Conservation (phyloP, 306 rosid genomes). For the Trichosanthes truncata region DNA sequence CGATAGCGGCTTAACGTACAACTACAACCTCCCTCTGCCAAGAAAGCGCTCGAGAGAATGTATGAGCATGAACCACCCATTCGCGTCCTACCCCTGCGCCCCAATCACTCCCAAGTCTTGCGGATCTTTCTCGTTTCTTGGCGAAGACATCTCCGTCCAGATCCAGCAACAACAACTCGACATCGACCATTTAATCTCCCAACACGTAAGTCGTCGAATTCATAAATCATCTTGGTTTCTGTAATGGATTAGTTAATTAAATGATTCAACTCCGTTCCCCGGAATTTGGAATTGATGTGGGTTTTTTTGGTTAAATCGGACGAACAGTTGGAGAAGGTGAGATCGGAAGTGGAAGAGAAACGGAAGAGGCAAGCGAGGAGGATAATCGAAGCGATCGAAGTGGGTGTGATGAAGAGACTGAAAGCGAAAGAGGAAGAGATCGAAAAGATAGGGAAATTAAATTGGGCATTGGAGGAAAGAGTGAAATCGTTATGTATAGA, state of each 20-base stretch:
- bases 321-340: slow-evolving; percentile 73
- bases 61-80: slow-evolving; percentile 15
- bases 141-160: slow-evolving; percentile 62
- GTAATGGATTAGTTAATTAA: background rate
- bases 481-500: slow-evolving; percentile 51
- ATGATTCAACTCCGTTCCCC: background rate
- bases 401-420: slow-evolving; percentile 48
- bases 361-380: slow-evolving; percentile 58
- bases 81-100: slow-evolving; percentile 17
- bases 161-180: slow-evolving; percentile 69
- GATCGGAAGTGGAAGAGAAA: slow-evolving; percentile 58
- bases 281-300: background rate
- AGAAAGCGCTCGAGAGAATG: slow-evolving; percentile 64
- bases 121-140: slow-evolving; percentile 55
- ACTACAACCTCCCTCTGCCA: slow-evolving; percentile 21
- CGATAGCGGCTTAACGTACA: slow-evolving; percentile 57
- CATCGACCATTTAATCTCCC: slow-evolving; percentile 40
- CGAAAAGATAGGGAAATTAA: slow-evolving; percentile 57
- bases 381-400: slow-evolving; percentile 45
- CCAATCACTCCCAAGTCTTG: slow-evolving; percentile 18
- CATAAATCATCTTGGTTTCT: background rate
- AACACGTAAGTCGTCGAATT: slow-evolving; percentile 38
- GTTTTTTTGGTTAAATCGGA: background rate
- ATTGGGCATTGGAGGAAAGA: slow-evolving; percentile 68
- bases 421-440: slow-evolving; percentile 64